Conservation (phyloP, 352 stramenopile species). For the Phytophthora quininea region DNA sequence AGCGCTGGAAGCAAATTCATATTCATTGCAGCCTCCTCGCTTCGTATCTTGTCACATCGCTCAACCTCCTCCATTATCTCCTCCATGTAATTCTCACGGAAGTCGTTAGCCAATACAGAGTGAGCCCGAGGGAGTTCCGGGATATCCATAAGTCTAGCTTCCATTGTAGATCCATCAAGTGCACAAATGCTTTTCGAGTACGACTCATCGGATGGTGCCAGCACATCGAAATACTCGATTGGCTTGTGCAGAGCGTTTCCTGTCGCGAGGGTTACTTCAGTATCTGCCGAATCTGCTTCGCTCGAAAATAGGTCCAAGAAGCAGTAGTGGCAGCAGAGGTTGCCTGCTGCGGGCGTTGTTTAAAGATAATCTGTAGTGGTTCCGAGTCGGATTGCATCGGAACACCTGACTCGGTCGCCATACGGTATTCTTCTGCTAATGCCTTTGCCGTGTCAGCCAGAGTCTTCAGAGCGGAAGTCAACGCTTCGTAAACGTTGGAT, state of each 20-base stretch:
- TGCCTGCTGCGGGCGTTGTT: constrained; percentile 72
- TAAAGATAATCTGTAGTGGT: constrained; percentile 86
- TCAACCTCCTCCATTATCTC: constrained; percentile 68
- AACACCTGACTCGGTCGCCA: constrained; percentile 37
- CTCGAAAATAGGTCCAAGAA: constrained; percentile 37
- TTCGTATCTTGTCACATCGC: constrained; percentile 51
- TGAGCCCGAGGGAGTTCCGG: constrained; percentile 47
- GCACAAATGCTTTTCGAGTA: constrained; percentile 79
- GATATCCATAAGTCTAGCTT: constrained; percentile 74
- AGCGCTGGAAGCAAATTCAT: constrained; percentile 64
- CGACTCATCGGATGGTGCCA: constrained; percentile 53
- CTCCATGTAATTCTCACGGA: constrained; percentile 62
- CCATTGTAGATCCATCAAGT: constrained; percentile 72
- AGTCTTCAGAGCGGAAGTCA: constrained; percentile 53
- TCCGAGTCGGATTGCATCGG: constrained; percentile 34
- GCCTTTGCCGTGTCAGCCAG: constrained; percentile 54
- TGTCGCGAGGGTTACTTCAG: constrained; percentile 47
- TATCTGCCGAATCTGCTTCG: constrained; percentile 31
- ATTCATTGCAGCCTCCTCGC: constrained; percentile 51
- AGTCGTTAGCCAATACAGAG: constrained; percentile 58
- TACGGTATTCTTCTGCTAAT: constrained; percentile 56
- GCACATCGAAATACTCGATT: constrained; percentile 73
- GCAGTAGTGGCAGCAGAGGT: constrained; percentile 21
- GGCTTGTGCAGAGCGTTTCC: constrained; percentile 49
- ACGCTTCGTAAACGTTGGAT: constrained; percentile 28